Conservation (phyloP, 306 rosid genomes). For the Hippophae rhamnoides region DNA sequence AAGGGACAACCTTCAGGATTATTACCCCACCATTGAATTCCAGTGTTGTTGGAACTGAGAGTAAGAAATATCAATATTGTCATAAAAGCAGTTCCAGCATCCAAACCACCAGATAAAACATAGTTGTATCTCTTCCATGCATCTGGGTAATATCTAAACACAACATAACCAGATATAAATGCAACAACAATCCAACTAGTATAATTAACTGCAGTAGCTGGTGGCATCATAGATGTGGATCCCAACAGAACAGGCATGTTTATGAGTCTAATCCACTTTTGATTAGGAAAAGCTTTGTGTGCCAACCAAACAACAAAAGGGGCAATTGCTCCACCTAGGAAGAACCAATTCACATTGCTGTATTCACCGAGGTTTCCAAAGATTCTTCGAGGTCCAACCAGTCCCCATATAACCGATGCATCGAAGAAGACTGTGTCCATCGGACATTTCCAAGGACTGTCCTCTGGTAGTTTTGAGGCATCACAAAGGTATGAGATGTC, state of each 20-base stretch:
- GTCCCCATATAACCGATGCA: conserved; percentile 87
- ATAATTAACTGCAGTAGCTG: conserved; percentile 34
- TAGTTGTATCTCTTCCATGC: conserved; percentile 80
- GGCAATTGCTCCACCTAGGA: conserved; percentile 41
- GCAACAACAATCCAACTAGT: conserved; percentile 49
- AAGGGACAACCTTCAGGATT: conserved; percentile 29
- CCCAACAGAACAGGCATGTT: conserved; percentile 15
- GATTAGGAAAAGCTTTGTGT: conserved; percentile 30
- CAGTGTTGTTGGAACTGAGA: conserved; percentile 34
- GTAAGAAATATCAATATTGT: conserved; percentile 42
- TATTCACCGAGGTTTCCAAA: conserved; percentile 38
- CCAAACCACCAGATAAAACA: conserved; percentile 60
- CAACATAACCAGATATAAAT: conserved; percentile 46
- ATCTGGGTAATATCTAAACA: conserved; percentile 27
- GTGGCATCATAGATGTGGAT: neutral
- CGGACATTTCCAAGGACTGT: conserved; percentile 78
- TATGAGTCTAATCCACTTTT: conserved; percentile 43
- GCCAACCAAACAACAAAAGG: conserved; percentile 55
- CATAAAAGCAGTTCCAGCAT: conserved; percentile 59
- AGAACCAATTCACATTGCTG: conserved; percentile 54
- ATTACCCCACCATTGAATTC: conserved; percentile 72
- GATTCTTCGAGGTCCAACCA: conserved; percentile 66
- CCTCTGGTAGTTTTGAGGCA: conserved; percentile 27
- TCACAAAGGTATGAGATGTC: conserved; percentile 61
- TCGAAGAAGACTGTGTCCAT: conserved; percentile 67